Evolutionary conservation across 192 early-diverging fungal genomes (phyloP), one percentile per base, ranked within the genome.

Genomic region (Coemansia sp.): DNA sequence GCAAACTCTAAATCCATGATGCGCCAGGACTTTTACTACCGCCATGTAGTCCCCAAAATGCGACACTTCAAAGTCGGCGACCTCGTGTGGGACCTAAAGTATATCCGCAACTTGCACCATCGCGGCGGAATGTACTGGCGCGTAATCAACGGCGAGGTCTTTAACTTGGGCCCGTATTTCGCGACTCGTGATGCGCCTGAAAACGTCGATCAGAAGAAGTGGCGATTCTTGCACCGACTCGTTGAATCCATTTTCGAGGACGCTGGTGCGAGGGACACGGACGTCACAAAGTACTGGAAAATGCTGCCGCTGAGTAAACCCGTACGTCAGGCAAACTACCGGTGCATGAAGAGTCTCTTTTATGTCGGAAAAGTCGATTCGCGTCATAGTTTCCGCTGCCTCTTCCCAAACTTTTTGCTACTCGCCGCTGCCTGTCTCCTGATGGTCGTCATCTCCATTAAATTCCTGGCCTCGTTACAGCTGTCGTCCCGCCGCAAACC

Each of bases 291-390:
- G 11, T 68, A 72, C 64, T 93, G 83, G 76, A 86, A 89, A 46
- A 69, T 61, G 62, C 12, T 64, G 87, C 71, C 77, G 83, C 31
- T 65, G 87, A 42, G 82, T 76, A 43, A 4, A 66, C 24, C 68
- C 69, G 68, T 70, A 4, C 69, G 77, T 32, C 62, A 97, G 94
- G 85, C 96, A 98, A 87, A 89, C 62, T 39, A 81, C 64, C 84
- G 89, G 29, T 99, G 97, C 80, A 71, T 99, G 64, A 86, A 90
- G 36, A 89, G 91, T 54, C 75, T 92, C 5, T 96, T 95, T 77
- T 94, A 93, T 80, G 86, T 92, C 27, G 97, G 94, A 32, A 87
- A 87, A 24, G 88, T 97, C 3, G 97, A 98, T 71, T 70, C 84
- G 51, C 92, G 97, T 40, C 92, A 90, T 24, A 89, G 91, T 49